Evolutionary conservation across 257 asterid genomes (phyloP).

Genomic region (Ballota nigra): DNA sequence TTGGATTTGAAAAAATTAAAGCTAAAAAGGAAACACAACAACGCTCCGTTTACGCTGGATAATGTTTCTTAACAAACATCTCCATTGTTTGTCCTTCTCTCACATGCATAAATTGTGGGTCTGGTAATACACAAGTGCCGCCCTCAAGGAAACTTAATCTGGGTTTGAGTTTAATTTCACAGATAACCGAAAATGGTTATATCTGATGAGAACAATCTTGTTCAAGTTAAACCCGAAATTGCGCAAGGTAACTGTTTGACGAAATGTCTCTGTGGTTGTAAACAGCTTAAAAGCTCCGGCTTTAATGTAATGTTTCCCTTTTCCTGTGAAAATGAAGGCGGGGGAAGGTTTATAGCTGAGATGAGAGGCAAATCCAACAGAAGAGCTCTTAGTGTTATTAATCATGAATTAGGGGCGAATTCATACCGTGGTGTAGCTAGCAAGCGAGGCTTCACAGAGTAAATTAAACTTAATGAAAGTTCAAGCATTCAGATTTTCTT

Average conservation of each 20-base stretch:
- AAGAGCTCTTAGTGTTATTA: conserved; percentile 59
- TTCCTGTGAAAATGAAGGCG: conserved; percentile 34
- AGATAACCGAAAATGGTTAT: conserved; percentile 35
- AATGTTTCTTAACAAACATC: conserved; percentile 7
- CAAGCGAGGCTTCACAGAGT: conserved; percentile 64
- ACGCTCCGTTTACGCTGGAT: conserved; percentile 19
- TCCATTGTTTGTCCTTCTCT: background rate
- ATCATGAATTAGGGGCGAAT: conserved; percentile 49
- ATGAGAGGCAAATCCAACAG: conserved; percentile 51
- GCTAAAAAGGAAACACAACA: conserved; percentile 13
- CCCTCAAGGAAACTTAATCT: background rate
- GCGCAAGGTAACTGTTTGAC: conserved; percentile 42
- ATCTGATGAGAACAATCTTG: conserved; percentile 52
- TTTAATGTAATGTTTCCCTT: background rate
- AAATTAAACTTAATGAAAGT: conserved; percentile 19
- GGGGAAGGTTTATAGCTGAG: conserved; percentile 4
- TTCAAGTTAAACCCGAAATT: conserved; percentile 32
- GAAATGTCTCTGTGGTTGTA: background rate
- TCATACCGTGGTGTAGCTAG: conserved; percentile 36
- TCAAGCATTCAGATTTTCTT: background rate
- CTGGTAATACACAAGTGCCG: conserved; percentile 7
- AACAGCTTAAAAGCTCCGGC: background rate
- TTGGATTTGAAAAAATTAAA: conserved; percentile 42
- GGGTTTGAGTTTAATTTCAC: conserved; percentile 14
- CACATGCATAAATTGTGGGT: conserved; percentile 13